Evolutionary conservation across 768 basidiomycete species (phyloP), one percentile per base, ranked within the genome.

Genomic region (Trametopsis cervina): DNA sequence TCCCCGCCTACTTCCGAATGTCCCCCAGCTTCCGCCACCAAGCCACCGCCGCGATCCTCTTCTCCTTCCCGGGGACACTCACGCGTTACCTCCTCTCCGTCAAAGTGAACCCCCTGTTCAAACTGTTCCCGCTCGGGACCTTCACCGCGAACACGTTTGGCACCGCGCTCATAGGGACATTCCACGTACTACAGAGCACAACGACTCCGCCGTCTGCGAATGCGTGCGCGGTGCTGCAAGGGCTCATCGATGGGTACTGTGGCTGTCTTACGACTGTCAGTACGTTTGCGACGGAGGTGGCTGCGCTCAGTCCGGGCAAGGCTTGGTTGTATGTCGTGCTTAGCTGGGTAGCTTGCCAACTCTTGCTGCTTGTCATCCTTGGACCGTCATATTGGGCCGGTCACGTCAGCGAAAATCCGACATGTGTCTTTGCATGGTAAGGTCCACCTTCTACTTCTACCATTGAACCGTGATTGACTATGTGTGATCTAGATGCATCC

Each of bases 191-290:
- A 37, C 87, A 91, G 62, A 76, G 79, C 48, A 68, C 69, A 10
- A 52, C 62, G 26, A 49, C 52, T 26, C 69, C 75, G 10, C 62
- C 70, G 6, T 76, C 83, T 1, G 61, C 65, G 18, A 66, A 73
- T 50, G 72, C 77, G 26, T 96, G 94, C 60, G 72, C 77, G 21
- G 69, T 90, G 17, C 64, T 97, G 36, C 84, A 89, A 60, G 94
- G 91, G 1, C 66, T 98, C 29, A 71, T 73, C 20, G 91, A 97
- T 61, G 96, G 96, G 5, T 97, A 91, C 61, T 97, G 94, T 61
- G 96, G 93, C 10, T 93, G 91, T 67, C 71, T 98, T 56, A 94
- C 86, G 1, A 99, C 96, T 1, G 77, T 99, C 56, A 91, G 88
- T 63, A 98, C 94, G 15, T 95, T 98, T 60, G 85, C 81, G 1